A percentile compares a stretch with the other conserved stretches of the same genome.
phyloP scores from a whole-genome alignment of 495 filamentous ascomycete species.

The Cudoniella acicularis region DNA sequence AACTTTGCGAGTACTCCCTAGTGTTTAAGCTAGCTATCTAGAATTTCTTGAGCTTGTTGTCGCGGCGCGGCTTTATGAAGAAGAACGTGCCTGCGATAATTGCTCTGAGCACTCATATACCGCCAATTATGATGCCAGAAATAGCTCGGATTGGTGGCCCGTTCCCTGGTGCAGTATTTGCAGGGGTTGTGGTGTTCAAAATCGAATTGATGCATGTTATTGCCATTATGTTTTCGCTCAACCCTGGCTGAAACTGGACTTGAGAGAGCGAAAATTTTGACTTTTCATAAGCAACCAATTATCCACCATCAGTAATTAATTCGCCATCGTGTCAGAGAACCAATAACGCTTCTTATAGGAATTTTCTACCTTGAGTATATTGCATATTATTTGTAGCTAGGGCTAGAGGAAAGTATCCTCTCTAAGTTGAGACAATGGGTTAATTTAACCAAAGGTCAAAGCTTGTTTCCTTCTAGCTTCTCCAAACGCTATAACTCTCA shows the following conservation, averaged over 20 bases:
- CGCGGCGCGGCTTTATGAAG: not conserved
- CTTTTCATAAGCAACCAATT: not conserved
- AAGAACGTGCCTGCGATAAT: not conserved
- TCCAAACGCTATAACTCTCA: not conserved
- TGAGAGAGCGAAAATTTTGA: not conserved
- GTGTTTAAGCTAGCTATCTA: not conserved
- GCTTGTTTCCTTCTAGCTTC: not conserved
- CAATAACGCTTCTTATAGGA: not conserved
- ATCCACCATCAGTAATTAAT: not conserved
- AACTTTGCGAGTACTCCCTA: not conserved
- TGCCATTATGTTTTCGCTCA: not conserved
- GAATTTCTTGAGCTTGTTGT: not conserved
- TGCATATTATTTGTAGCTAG: not conserved
- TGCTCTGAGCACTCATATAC: not conserved
- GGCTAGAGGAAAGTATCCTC: not conserved
- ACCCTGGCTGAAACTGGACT: not conserved
- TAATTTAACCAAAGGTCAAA: not conserved
- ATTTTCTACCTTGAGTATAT: not conserved
- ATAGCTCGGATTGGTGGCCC: not conserved
- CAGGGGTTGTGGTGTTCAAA: not conserved
- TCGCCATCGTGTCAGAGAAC: not conserved
- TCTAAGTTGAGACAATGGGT: not conserved
- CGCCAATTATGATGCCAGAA: not conserved
- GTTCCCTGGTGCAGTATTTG: not conserved
- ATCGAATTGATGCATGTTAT: not conserved